Evolutionary conservation across 2,329 filamentous ascomycete species (phyloP), one percentile per base, ranked within the genome.

Genomic region (Daldinia sp.): DNA sequence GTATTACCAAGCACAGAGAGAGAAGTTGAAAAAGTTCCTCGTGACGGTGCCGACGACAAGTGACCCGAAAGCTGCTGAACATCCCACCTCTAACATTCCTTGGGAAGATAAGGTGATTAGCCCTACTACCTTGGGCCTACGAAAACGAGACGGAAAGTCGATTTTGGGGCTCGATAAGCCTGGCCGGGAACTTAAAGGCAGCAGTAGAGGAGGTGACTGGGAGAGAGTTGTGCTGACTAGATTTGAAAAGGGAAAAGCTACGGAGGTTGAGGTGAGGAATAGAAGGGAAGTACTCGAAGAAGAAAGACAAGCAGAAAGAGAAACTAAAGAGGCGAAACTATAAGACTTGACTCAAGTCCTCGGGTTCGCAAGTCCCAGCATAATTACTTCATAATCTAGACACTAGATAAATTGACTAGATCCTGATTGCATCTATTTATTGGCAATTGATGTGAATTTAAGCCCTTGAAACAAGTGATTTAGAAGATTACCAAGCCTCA

Each of bases 51-150:
- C 80, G 28, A 85, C 82, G 35, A 81, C 81, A 1, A 79, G 79
- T 6, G 80, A 82, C 57, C 79, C 78, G 2, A 79, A 76, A 51
- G 80, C 80, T 2, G 77, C 78, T 41, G 71, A 73, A 42, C 81
- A 87, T 44, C 76, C 75, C 1, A 84, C 84, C 15, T 78, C 82
- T 4, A 46, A 65, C 33, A 86, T 87, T n/a, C 76, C 85, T 0
- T 90, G 87, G 88, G 82, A 79, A 0, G 84, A 89, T 4, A 89
- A 90, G 76, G 85, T 86, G n/a, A 90, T 91, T 63, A 86, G 85
- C 69, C 88, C 89, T 3, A 79, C 81, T 2, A 78, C 78, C 12
- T 59, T 89, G 6, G 82, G 86, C 18, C 73, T 85, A 63, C 78
- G 82, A 51, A 78, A 79, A 53, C 74, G 75, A 2, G 85, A 87